These are phyloP conservation scores for Wallacemonas sp. DNA, from an alignment of 208 protist genomes.

Conservation along the genomic window DNA sequence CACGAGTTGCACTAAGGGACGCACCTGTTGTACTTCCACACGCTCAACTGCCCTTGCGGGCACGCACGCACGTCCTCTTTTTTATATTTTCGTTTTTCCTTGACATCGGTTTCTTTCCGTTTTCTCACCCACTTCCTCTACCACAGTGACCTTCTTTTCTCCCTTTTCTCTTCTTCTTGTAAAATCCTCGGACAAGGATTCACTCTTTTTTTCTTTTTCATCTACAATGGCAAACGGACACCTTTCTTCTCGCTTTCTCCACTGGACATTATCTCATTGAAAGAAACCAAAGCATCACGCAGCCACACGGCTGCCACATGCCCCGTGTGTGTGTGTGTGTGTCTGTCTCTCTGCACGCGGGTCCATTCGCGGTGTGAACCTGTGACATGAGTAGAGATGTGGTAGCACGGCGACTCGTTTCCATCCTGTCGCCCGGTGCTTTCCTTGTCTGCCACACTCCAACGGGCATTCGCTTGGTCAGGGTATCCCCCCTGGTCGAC, in stretches of 20 bases:
- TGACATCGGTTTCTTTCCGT: too few relatives aligned
- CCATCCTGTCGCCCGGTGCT: too few relatives aligned
- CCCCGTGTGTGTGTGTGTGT: not conserved
- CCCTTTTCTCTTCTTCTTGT: not conserved
- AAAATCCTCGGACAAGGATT: not conserved
- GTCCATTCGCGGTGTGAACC: too few relatives aligned
- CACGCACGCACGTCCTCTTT: not conserved
- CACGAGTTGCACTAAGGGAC: not conserved
- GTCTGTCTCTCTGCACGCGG: too few relatives aligned
- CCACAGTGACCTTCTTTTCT: not conserved
- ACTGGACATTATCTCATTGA: not conserved
- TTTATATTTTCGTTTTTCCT: too few relatives aligned
- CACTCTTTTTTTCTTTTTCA: not conserved
- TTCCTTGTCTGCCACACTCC: too few relatives aligned
- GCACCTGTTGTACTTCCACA: not conserved
- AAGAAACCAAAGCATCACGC: not conserved
- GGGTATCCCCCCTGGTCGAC: too few relatives aligned
- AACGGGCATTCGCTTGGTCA: too few relatives aligned
- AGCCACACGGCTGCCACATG: not conserved
- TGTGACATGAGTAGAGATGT: too few relatives aligned
- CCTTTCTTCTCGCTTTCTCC: slow-evolving; percentile 7
- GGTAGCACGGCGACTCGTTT: too few relatives aligned
- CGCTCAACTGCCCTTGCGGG: not conserved
- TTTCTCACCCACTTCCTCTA: too few relatives aligned
- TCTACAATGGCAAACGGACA: not conserved